Percentiles rank a stretch among this genome's conserved stretches.
Conservation (phyloP, 768 basidiomycete species). For the Favolaschia claudopus region DNA sequence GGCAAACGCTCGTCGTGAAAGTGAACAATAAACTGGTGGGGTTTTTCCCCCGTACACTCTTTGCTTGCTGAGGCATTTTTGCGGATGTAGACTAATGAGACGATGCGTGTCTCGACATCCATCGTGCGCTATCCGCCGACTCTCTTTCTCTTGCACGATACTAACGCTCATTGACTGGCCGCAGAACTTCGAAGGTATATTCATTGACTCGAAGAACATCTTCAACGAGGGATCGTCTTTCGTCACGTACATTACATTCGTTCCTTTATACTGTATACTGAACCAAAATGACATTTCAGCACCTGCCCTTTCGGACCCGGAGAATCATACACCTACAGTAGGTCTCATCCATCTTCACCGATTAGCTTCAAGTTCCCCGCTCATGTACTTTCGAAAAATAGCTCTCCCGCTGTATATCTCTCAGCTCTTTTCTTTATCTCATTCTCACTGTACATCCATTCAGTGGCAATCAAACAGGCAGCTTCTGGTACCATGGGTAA, state of each 20-base stretch:
- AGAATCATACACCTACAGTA: conserved; percentile 18
- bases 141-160: neutral
- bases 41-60: neutral
- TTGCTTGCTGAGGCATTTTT: neutral
- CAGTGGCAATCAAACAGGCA: conserved; percentile 41
- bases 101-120: conserved; percentile 16
- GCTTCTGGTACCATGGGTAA: conserved; percentile 41
- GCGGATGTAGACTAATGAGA: conserved; percentile 5
- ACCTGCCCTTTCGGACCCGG: conserved; percentile 15
- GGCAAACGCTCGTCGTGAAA: conserved; percentile 10
- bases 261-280: neutral
- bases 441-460: neutral
- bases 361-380: neutral
- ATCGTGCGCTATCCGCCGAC: too few species aligned
- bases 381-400: neutral
- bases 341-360: neutral
- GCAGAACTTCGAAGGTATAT: conserved; percentile 17
- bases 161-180: neutral
- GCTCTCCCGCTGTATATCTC: conserved; percentile 19
- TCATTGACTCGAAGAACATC: conserved; percentile 7
- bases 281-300: neutral
- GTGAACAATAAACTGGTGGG: conserved; percentile 20
- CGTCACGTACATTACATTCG: conserved; percentile 6
- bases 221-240: conserved; percentile 17
- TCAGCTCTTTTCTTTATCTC: too few species aligned